A percentile compares a stretch with the other conserved stretches of the same genome.
Evolutionary conservation across 148 eudicot genomes (phyloP).

Genomic region (Dysphania ambrosioides): DNA sequence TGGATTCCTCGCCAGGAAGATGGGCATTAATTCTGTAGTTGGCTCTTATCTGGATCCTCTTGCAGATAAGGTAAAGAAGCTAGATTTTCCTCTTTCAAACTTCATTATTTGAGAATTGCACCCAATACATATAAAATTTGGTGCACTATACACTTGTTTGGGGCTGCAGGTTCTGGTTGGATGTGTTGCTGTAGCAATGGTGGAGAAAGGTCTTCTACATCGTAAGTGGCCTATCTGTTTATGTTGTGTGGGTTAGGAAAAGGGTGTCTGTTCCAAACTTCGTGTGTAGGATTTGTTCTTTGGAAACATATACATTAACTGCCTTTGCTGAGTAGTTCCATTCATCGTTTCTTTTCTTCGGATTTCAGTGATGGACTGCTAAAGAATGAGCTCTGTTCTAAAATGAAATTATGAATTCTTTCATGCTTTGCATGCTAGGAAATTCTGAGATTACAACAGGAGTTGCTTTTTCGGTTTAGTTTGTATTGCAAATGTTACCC

Average conservation of each 20-base stretch:
- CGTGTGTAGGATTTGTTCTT: slow-evolving; percentile 1
- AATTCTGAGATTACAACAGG: not conserved
- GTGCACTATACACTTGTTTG: not conserved
- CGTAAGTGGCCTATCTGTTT: slow-evolving; percentile 50
- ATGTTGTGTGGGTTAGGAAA: slow-evolving; percentile 11
- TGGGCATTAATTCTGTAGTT: slow-evolving; percentile 88
- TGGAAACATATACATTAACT: not conserved
- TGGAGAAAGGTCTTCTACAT: slow-evolving; percentile 76
- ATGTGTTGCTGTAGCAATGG: slow-evolving; percentile 94
- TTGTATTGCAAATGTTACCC: not conserved
- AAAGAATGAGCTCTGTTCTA: not conserved
- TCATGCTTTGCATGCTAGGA: not conserved
- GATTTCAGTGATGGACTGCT: not conserved
- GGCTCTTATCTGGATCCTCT: slow-evolving; percentile 99
- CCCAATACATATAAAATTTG: too few species aligned
- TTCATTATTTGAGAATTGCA: not conserved
- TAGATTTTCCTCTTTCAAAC: not conserved
- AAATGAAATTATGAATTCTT: not conserved
- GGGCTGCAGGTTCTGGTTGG: slow-evolving; percentile 77
- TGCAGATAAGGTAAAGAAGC: slow-evolving; percentile 85
- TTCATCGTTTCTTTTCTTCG: not conserved
- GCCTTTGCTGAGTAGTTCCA: not conserved
- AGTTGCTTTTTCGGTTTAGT: not conserved
- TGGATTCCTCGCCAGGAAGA: slow-evolving; percentile 87
- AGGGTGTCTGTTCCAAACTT: not conserved